Conservation (phyloP, 768 basidiomycete species). For the Crucibulum laeve region DNA sequence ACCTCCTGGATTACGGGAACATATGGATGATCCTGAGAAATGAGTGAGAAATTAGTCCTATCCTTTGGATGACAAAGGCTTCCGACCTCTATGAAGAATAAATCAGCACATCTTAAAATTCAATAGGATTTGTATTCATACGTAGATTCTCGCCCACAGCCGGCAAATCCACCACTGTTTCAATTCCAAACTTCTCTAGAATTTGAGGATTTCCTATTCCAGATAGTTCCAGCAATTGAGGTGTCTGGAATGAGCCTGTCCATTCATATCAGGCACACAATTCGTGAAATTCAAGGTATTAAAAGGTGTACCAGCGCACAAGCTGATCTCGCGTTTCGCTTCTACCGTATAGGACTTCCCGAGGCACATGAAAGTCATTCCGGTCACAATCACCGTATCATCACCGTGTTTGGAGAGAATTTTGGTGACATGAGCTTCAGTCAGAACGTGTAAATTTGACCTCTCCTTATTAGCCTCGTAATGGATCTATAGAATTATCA, state of each 20-base stretch:
- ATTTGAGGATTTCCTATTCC: neutral
- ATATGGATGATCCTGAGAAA: too few relatives aligned
- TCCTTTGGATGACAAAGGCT: too few relatives aligned
- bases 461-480: too few relatives aligned
- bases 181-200: neutral
- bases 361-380: too few relatives aligned
- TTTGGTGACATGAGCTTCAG: slow-evolving; percentile 10
- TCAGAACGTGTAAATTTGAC: slow-evolving; percentile 15
- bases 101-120: too few relatives aligned
- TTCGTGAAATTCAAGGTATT: slow-evolving; percentile 16
- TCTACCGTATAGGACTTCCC: slow-evolving; percentile 3
- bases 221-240: slow-evolving; percentile 16
- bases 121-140: too few relatives aligned
- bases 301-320: slow-evolving; percentile 12
- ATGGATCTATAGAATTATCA: too few relatives aligned
- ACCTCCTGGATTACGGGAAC: too few relatives aligned
- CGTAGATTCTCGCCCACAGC: neutral
- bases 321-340: slow-evolving; percentile 7
- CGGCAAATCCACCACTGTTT: neutral
- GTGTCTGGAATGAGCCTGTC: neutral
- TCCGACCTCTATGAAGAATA: too few relatives aligned
- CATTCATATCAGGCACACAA: slow-evolving; percentile 8
- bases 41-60: too few relatives aligned
- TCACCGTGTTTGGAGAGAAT: too few relatives aligned
- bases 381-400: too few relatives aligned